Conservation (phyloP, 805 yeast species). For the Cephaloascus albidus region DNA sequence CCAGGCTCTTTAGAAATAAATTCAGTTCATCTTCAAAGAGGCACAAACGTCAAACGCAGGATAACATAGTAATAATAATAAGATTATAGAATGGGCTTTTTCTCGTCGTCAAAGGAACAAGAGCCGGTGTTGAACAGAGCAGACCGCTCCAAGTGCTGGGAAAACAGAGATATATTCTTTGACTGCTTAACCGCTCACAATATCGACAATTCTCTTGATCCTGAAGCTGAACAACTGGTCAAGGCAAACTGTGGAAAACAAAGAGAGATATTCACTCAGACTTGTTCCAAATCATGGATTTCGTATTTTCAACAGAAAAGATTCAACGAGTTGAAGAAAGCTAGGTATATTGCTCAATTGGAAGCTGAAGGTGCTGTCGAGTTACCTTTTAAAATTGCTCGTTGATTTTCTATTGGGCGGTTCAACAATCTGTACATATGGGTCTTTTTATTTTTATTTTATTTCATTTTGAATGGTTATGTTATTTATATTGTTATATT, state of each 20-base stretch:
- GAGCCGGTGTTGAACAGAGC: conserved; percentile 31
- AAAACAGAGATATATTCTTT: conserved; percentile 70
- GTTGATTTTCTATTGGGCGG: too few species aligned
- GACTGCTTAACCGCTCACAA: conserved; percentile 61
- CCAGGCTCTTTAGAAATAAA: too few species aligned
- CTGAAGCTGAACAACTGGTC: conserved; percentile 34
- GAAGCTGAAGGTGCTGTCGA: conserved; percentile 54
- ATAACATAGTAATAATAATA: too few species aligned
- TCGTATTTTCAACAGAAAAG: conserved; percentile 86
- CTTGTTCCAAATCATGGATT: conserved; percentile 85
- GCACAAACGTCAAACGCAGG: neutral
- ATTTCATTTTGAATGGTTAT: too few species aligned
- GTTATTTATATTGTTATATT: too few species aligned
- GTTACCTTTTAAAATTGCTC: neutral
- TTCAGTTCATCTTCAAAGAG: too few species aligned
- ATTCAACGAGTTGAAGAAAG: conserved; percentile 64
- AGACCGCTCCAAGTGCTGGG: conserved; percentile 82
- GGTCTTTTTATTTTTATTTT: too few species aligned
- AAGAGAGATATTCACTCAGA: conserved; percentile 52
- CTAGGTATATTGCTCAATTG: conserved; percentile 57
- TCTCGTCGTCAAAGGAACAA: neutral
- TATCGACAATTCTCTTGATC: conserved; percentile 63
- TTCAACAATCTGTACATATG: too few species aligned
- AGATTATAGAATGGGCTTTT: neutral
- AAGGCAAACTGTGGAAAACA: conserved; percentile 47